Base-by-base conservation (phyloP, 345 rosid genomes). In the Eucalyptus camaldulensis region DNA sequence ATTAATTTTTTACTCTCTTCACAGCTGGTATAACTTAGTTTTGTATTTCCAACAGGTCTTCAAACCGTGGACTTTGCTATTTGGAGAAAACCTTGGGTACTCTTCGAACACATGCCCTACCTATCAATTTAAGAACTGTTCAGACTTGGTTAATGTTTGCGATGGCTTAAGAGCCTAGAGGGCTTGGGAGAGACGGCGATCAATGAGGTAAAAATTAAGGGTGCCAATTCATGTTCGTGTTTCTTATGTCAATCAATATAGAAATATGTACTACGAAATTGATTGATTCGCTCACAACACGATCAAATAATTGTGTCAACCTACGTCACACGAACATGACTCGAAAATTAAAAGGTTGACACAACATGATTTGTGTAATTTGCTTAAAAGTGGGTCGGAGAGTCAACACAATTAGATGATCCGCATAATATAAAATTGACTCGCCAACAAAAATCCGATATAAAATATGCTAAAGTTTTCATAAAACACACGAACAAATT, bases 381-480 rank as follows among this genome's bases (percentile, higher is more conserved):
- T 2, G 27, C 47, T 10, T 37, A 40, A 37, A 72, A 72, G 14
- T 4, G 8, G 13, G 8, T 10, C 8, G 12, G 12, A 72, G 27
- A 72, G 25, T 19, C 27, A 11, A 72, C 45, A 37, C 45, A 19
- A 37, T 72, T 4, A 10, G 1, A 72, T 72, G 8, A 37, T 24
- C 47, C 5, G 1, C 45, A 10, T 10, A 11, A 72, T 7, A 37
- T 72, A 24, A 72, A 37, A 72, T 72, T 13, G 22, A 72, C 15
- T 9, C 6, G 0, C 45, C 1, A 0, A 37, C 14, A 10, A 7
- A 72, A 37, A 37, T 4, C 25, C 2, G 1, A 19, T 24, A 6
- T 12, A 44, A 72, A 72, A 72, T 72, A 37, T 72, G 83, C 45
- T 19, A 37, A 37, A 37, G 5, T 6, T 72, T 72, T 37, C 8